Evolutionary conservation across 139 green algal genomes (phyloP), one percentile per base, ranked within the genome.

Genomic region (Chlamydomonas incerta): DNA sequence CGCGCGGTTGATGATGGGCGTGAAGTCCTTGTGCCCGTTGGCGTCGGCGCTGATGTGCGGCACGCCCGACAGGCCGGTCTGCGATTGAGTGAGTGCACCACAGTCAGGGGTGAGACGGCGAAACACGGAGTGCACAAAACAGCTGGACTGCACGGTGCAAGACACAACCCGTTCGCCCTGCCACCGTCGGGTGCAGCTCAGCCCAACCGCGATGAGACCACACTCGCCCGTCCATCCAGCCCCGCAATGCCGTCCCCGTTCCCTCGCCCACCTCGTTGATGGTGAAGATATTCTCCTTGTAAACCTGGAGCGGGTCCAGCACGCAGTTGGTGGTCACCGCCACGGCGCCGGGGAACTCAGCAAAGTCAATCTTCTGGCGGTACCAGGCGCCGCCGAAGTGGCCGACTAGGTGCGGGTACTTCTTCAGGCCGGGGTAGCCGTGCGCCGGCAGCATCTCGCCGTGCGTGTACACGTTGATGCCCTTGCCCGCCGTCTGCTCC

Each of bases 251-350:
- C 11, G 47, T 1, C 79, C 46, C 11, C 52, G 13, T 23, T 15
- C 52, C 13, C 55, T 10, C 34, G 0, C 90, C 28, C 46, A 93
- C 90, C 90, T 94, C 93, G 71, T 92, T 94, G 31, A 91, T 93
- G 37, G 94, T 96, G 91, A 94, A 96, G 73, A 96, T 87, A 74
- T 88, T 90, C 80, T 93, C 71, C 37, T 72, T 71, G 88, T 96
- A 95, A 5, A 67, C 63, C 57, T 83, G 46, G 9, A 88, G 71
- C 14, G 94, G 94, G 58, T 96, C 92, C 70, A 95, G 74, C 62
- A 96, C 88, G 87, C 94, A 96, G 93, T 96, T 96, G 84, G 92
- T 95, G 76, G 94, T 96, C 34, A 93, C 92, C 50, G 95, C 86
- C 50, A 96, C 89, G 28, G 93, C 35, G 29, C 93, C 92, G 31